phyloP scores from a whole-genome alignment of 2,329 filamentous ascomycete species.

The Hortaea werneckii region DNA sequence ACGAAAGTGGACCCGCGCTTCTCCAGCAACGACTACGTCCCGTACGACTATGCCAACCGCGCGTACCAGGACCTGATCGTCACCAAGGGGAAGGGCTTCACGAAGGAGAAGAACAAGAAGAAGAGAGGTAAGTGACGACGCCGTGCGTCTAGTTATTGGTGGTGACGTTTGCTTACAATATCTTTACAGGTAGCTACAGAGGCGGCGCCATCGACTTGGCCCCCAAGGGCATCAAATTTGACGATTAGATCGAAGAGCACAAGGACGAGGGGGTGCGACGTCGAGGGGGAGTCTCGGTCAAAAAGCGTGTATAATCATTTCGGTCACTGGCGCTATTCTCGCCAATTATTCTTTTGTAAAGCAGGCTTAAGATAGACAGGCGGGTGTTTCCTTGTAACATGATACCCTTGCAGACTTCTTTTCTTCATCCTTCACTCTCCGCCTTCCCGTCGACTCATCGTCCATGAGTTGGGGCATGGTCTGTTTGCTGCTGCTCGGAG shows the following conservation, averaged over 20 bases:
- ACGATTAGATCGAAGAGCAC: conserved; percentile 48
- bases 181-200: conserved; percentile 64
- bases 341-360: background rate
- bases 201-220: conserved; percentile 79
- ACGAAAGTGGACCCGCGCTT: conserved; percentile 59
- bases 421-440: background rate
- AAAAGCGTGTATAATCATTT: no score
- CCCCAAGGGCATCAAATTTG: conserved; percentile 87
- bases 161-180: background rate
- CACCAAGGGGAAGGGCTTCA: conserved; percentile 93
- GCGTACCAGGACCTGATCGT: conserved; percentile 82
- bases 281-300: no score
- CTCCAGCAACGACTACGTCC: conserved; percentile 68
- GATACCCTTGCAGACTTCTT: background rate
- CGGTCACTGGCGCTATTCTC: no score
- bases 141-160: background rate
- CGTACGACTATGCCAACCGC: conserved; percentile 78
- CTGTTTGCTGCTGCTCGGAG: background rate
- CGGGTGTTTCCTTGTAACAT: background rate
- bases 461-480: background rate
- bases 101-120: conserved; percentile 97
- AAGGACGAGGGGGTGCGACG: background rate
- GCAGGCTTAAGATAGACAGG: background rate
- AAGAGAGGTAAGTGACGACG: conserved; percentile 26
- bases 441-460: background rate